Evolutionary conservation across 129 eudicot genomes (phyloP).

Genomic region (Solidago caesia): DNA sequence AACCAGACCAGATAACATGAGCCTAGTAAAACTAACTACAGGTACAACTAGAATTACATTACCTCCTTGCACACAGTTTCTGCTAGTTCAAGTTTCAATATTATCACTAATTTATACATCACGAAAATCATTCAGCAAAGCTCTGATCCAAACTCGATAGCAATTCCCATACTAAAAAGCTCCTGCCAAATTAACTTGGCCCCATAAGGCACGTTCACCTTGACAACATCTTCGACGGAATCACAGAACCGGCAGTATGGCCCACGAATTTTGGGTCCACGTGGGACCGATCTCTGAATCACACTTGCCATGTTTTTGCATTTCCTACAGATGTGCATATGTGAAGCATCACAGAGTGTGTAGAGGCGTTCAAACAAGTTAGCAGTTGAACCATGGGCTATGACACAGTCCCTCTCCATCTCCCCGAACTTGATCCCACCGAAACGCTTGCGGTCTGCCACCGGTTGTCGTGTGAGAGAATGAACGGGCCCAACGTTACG

Average conservation of each 20-base stretch:
- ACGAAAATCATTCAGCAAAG: constrained; percentile 39
- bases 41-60: neutral
- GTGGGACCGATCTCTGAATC: constrained; percentile 59
- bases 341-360: constrained; percentile 80
- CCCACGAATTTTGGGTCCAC: constrained; percentile 86
- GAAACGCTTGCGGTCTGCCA: constrained; percentile 86
- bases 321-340: constrained; percentile 76
- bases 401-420: constrained; percentile 90
- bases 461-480: constrained; percentile 92
- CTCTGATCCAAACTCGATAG: constrained; percentile 67
- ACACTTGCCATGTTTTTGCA: constrained; percentile 78
- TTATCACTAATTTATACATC: constrained; percentile 4
- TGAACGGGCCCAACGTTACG: constrained; percentile 85
- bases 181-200: constrained; percentile 86
- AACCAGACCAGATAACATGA: neutral
- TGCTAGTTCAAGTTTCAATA: neutral
- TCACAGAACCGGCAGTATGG: constrained; percentile 84
- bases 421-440: constrained; percentile 91
- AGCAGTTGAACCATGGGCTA: constrained; percentile 81
- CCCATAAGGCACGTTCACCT: constrained; percentile 82
- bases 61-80: neutral
- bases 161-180: constrained; percentile 91
- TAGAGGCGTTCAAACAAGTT: constrained; percentile 81
- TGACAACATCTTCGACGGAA: constrained; percentile 74
- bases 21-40: neutral